These are phyloP conservation scores for Asterochloris sp. DNA, from an alignment of 139 green algal genomes.

Conservation along the genomic window DNA sequence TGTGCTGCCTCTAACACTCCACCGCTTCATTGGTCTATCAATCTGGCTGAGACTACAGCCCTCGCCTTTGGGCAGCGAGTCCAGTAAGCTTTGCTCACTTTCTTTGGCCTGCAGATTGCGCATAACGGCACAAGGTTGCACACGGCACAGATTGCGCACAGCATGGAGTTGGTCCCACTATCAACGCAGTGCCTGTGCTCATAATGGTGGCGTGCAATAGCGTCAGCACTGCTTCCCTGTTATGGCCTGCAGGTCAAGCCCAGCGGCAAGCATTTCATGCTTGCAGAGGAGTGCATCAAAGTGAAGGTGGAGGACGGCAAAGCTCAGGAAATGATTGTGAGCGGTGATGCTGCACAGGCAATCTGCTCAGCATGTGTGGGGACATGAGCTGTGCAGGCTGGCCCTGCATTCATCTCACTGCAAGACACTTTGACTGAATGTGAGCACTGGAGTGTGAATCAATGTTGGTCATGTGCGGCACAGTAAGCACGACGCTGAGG, in stretches of 20 bases:
- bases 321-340: slow-evolving; percentile 25
- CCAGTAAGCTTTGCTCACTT: not conserved
- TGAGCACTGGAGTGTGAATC: no score
- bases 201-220: no score
- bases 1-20: no score
- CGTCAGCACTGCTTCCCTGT: not conserved
- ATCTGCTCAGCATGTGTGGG: no score
- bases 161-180: not conserved
- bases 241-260: slow-evolving; percentile 6
- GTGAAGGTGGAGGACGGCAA: slow-evolving; percentile 32
- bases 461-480: no score
- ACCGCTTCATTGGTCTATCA: no score
- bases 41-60: no score
- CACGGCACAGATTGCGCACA: not conserved
- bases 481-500: no score
- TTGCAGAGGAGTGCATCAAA: slow-evolving; percentile 20
- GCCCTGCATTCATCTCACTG: no score
- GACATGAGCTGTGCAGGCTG: no score
- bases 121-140: not conserved
- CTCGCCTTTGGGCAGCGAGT: no score
- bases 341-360: not conserved
- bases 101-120: not conserved
- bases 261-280: slow-evolving; percentile 13
- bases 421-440: no score
- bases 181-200: not conserved